A percentile compares a stretch with the other conserved stretches of the same genome.
phyloP scores from a whole-genome alignment of 768 basidiomycete genomes.

The Leccinum longicurvipes region DNA sequence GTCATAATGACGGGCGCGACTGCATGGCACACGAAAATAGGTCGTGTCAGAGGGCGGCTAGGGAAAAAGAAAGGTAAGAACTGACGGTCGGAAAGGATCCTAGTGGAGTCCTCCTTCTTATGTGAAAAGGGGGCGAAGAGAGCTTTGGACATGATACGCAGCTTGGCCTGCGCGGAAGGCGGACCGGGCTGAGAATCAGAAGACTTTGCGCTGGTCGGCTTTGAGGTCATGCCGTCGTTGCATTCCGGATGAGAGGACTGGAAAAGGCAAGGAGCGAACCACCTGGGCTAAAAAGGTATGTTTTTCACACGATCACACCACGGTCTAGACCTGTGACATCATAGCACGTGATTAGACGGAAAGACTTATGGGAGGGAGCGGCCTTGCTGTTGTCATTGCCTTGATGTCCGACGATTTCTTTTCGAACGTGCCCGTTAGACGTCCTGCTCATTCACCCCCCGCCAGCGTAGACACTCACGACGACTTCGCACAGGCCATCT shows the following conservation, averaged over 20 bases:
- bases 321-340: slow-evolving; percentile 31
- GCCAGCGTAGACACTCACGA: slow-evolving; percentile 29
- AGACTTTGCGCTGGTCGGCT: slow-evolving; percentile 1
- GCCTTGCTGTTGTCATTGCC: neutral
- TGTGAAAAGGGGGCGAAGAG: slow-evolving; percentile 64
- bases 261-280: slow-evolving; percentile 4
- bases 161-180: slow-evolving; percentile 38
- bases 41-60: neutral
- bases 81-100: slow-evolving; percentile 75
- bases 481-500: slow-evolving; percentile 55
- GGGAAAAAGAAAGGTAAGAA: neutral
- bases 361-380: neutral
- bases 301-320: slow-evolving; percentile 18
- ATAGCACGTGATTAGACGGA: slow-evolving; percentile 27
- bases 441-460: slow-evolving; percentile 2
- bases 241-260: slow-evolving; percentile 13
- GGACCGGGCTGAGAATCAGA: neutral
- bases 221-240: slow-evolving; percentile 17
- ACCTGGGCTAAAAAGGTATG: neutral
- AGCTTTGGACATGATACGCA: slow-evolving; percentile 65
- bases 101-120: slow-evolving; percentile 62
- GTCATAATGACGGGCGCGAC: slow-evolving; percentile 92
- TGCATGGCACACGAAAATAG: slow-evolving; percentile 24
- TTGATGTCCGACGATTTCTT: slow-evolving; percentile 42
- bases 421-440: slow-evolving; percentile 29